A percentile compares a stretch with the other conserved stretches of the same genome.
Evolutionary conservation across 1,284 basidiomycete species (phyloP).

Genomic region (Moesziomyces parantarcticus): DNA sequence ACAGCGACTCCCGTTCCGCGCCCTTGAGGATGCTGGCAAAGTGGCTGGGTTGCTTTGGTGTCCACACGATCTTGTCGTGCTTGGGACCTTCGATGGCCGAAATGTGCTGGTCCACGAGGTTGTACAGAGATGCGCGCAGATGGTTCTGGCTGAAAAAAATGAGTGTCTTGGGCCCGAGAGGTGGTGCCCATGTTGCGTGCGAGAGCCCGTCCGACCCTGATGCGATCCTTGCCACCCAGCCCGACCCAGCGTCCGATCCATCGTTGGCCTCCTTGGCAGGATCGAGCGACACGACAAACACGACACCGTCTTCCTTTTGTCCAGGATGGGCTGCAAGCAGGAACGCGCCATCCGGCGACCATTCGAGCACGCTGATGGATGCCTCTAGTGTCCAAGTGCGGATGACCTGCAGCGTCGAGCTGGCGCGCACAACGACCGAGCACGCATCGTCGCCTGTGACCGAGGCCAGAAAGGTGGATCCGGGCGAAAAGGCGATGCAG

Average conservation of each 20-base stretch:
- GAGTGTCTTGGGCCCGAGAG: constrained; percentile 41
- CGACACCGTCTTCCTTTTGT: constrained; percentile 41
- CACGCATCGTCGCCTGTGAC: constrained; percentile 36
- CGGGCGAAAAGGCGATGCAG: constrained; percentile 59
- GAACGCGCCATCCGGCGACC: constrained; percentile 59
- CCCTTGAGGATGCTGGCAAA: constrained; percentile 46
- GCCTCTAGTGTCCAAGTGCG: constrained; percentile 55
- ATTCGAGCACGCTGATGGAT: constrained; percentile 45
- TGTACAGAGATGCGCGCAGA: constrained; percentile 42
- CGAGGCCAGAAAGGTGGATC: constrained; percentile 61
- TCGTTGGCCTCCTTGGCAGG: constrained; percentile 58
- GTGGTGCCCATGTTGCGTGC: constrained; percentile 51
- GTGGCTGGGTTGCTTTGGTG: constrained; percentile 28
- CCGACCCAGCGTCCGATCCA: constrained; percentile 53
- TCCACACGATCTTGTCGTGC: constrained; percentile 36
- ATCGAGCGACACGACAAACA: constrained; percentile 58
- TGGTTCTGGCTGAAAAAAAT: constrained; percentile 52
- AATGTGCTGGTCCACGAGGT: constrained; percentile 46
- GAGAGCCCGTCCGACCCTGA: constrained; percentile 55
- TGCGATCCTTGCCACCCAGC: constrained; percentile 58
- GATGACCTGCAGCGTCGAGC: constrained; percentile 59
- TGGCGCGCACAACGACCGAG: constrained; percentile 50
- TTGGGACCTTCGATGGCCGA: constrained; percentile 51
- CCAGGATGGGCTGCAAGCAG: constrained; percentile 40
- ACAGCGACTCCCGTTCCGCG: constrained; percentile 30